Evolutionary conservation across 2,329 filamentous ascomycete species (phyloP).

Genomic region (Pleoardoris graminearum): DNA sequence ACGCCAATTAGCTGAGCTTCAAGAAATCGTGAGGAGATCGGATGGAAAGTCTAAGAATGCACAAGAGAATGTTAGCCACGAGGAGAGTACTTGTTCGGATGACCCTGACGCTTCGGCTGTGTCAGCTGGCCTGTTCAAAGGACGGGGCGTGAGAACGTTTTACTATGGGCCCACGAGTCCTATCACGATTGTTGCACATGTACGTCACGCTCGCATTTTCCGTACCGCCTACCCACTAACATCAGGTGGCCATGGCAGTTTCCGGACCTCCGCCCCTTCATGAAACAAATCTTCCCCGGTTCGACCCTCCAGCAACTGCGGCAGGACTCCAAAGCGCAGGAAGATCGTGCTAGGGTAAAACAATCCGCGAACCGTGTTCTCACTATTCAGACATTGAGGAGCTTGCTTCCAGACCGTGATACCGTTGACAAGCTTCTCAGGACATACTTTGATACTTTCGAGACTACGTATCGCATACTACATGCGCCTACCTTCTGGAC

Average conservation of each 20-base stretch:
- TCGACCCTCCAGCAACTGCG: conserved; percentile 27
- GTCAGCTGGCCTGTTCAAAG: conserved; percentile 41
- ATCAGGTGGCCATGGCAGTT: too few relatives aligned
- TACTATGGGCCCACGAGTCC: conserved; percentile 47
- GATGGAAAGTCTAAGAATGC: background rate
- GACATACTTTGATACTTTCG: conserved; percentile 55
- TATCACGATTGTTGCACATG: conserved; percentile 26
- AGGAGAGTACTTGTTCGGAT: too few relatives aligned
- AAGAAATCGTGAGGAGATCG: conserved; percentile 6
- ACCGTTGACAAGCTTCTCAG: conserved; percentile 48
- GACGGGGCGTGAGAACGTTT: conserved; percentile 46
- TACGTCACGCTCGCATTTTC: conserved; percentile 5
- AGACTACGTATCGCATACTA: conserved; percentile 55
- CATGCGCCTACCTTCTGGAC: conserved; percentile 55
- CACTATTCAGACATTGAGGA: conserved; percentile 15
- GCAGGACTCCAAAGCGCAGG: conserved; percentile 26
- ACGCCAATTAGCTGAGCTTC: conserved; percentile 11
- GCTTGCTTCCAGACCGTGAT: conserved; percentile 36
- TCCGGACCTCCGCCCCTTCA: conserved; percentile 34
- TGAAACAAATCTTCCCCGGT: conserved; percentile 25
- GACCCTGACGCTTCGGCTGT: too few relatives aligned
- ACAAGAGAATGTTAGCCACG: too few relatives aligned
- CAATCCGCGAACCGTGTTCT: conserved; percentile 12
- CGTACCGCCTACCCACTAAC: too few relatives aligned
- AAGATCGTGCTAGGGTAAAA: conserved; percentile 14